Conservation (phyloP, 306 rosid genomes). For the Fragaria vesca region DNA sequence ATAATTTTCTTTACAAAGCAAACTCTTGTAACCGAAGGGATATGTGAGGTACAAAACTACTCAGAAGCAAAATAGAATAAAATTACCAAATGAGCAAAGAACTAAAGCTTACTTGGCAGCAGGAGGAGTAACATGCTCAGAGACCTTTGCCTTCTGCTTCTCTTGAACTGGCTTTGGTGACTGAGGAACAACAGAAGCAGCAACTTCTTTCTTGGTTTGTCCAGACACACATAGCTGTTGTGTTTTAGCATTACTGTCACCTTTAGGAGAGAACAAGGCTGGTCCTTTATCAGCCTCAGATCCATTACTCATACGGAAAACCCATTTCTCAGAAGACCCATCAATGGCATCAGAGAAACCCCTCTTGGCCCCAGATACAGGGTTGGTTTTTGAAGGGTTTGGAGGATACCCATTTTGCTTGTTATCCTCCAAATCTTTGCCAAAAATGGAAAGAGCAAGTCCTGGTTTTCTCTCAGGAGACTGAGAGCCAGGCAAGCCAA, state of each 20-base stretch:
- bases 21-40: constrained; percentile 1
- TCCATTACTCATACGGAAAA: constrained; percentile 55
- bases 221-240: constrained; percentile 25
- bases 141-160: constrained; percentile 57
- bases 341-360: constrained; percentile 79
- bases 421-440: constrained; percentile 65
- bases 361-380: constrained; percentile 68
- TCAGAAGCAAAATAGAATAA: background rate
- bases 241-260: constrained; percentile 37
- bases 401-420: constrained; percentile 44
- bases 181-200: constrained; percentile 40
- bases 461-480: constrained; percentile 65
- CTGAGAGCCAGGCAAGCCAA: constrained; percentile 76
- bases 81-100: background rate
- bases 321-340: constrained; percentile 64
- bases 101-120: constrained; percentile 65
- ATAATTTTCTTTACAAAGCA: background rate
- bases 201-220: constrained; percentile 47
- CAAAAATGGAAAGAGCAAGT: constrained; percentile 43
- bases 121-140: constrained; percentile 60
- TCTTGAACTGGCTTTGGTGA: constrained; percentile 47
- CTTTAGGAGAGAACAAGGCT: constrained; percentile 50
- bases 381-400: constrained; percentile 42
- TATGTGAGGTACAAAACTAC: background rate
- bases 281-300: constrained; percentile 59